Conservation (phyloP, 2,329 filamentous ascomycete genomes). For the Monilinia vaccinii-corymbosi region DNA sequence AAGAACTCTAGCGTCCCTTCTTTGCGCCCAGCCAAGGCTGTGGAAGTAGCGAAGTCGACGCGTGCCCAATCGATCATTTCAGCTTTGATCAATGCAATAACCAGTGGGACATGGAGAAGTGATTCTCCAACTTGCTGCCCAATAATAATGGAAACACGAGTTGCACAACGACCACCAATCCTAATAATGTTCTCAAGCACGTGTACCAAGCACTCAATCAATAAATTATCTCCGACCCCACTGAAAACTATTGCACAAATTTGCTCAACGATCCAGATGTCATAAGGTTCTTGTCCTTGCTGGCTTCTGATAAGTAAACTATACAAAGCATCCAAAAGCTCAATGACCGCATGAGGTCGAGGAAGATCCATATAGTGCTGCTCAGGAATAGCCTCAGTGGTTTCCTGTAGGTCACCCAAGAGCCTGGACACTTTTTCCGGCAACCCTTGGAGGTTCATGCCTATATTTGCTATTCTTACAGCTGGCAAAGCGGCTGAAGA, state of each 20-base stretch:
- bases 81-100: conserved; percentile 47
- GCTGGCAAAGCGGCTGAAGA: conserved; percentile 41
- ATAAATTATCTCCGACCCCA: conserved; percentile 40
- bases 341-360: conserved; percentile 49
- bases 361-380: conserved; percentile 53
- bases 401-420: conserved; percentile 46
- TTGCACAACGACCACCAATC: conserved; percentile 43
- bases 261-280: conserved; percentile 49
- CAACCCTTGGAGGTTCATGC: conserved; percentile 42
- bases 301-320: conserved; percentile 54
- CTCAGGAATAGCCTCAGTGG: conserved; percentile 44
- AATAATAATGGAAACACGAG: conserved; percentile 47
- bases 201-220: conserved; percentile 53
- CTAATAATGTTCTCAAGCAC: conserved; percentile 52
- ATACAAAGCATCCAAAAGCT: conserved; percentile 52
- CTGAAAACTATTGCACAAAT: conserved; percentile 49
- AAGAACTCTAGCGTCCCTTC: conserved; percentile 68
- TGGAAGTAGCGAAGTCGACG: conserved; percentile 64
- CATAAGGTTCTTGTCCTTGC: conserved; percentile 51
- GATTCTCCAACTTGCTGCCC: conserved; percentile 45
- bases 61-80: conserved; percentile 54
- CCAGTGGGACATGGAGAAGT: conserved; percentile 48
- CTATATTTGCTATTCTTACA: conserved; percentile 38
- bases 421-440: conserved; percentile 49
- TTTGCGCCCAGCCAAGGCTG: conserved; percentile 62